Conservation (phyloP, 257 asterid species). For the Fraxinus anomala region DNA sequence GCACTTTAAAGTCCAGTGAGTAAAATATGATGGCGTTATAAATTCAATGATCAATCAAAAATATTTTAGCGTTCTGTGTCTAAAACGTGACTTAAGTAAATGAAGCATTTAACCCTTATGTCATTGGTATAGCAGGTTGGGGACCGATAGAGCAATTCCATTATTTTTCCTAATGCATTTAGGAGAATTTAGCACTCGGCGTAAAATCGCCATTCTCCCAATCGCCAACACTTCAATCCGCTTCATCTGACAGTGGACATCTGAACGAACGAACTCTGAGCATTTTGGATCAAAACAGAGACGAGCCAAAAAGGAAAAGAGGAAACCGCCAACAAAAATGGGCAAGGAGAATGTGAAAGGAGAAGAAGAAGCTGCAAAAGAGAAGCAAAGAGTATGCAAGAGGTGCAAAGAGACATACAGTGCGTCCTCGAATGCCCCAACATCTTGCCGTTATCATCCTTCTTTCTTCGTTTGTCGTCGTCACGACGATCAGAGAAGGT, state of each 20-base stretch:
- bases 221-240: not conserved
- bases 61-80: too few relatives aligned
- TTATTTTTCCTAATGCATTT: too few relatives aligned
- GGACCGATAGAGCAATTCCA: too few relatives aligned
- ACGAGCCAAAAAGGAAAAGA: not conserved
- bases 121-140: too few relatives aligned
- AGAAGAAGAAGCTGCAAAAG: constrained; percentile 19
- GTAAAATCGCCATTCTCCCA: not conserved
- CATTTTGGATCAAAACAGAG: not conserved
- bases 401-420: constrained; percentile 63
- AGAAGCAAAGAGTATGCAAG: constrained; percentile 48
- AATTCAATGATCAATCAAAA: too few relatives aligned
- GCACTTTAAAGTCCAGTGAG: too few relatives aligned
- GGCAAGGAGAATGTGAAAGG: not conserved
- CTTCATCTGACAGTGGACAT: not conserved
- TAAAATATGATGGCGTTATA: too few relatives aligned
- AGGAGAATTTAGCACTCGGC: too few relatives aligned
- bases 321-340: not conserved
- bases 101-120: too few relatives aligned
- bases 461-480: constrained; percentile 95
- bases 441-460: constrained; percentile 86
- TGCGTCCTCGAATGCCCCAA: constrained; percentile 48
- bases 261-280: not conserved
- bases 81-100: too few relatives aligned
- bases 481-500: constrained; percentile 96